phyloP scores from a whole-genome alignment of 345 rosid species.

The Aethionema arabicum region DNA sequence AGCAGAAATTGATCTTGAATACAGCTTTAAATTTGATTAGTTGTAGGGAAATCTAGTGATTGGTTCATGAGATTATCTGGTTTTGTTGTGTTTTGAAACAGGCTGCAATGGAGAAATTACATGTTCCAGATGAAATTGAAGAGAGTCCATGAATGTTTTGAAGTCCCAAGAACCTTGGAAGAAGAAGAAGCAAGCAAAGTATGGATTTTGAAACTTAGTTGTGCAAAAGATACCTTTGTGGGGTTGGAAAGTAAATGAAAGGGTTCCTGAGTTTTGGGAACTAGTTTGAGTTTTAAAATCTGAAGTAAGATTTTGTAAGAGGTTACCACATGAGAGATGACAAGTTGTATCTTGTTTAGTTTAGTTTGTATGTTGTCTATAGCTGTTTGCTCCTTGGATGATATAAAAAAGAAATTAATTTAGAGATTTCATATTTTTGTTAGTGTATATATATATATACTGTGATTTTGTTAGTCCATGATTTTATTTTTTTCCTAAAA shows the following conservation, averaged over 20 bases:
- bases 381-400: slow-evolving; percentile 11
- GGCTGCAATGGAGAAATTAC: slow-evolving; percentile 98
- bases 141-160: slow-evolving; percentile 42
- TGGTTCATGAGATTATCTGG: neutral
- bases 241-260: too few species aligned
- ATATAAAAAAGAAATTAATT: slow-evolving; percentile 3
- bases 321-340: slow-evolving; percentile 21
- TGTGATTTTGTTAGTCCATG: too few species aligned
- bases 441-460: too few species aligned
- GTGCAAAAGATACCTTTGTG: slow-evolving; percentile 23
- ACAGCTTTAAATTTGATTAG: neutral
- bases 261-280: slow-evolving; percentile 13
- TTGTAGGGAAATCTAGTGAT: neutral
- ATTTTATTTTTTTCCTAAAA: too few species aligned
- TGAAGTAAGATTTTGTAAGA: slow-evolving; percentile 27
- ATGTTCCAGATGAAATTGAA: slow-evolving; percentile 88
- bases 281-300: slow-evolving; percentile 20
- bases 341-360: slow-evolving; percentile 13
- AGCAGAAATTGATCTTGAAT: neutral
- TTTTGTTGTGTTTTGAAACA: slow-evolving; percentile 37
- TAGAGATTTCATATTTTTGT: too few species aligned
- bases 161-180: slow-evolving; percentile 19
- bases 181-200: slow-evolving; percentile 14
- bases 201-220: neutral
- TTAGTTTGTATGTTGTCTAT: slow-evolving; percentile 32